Base-by-base conservation (phyloP, 1,139 yeast genomes). In the Debaryomyces udenii region DNA sequence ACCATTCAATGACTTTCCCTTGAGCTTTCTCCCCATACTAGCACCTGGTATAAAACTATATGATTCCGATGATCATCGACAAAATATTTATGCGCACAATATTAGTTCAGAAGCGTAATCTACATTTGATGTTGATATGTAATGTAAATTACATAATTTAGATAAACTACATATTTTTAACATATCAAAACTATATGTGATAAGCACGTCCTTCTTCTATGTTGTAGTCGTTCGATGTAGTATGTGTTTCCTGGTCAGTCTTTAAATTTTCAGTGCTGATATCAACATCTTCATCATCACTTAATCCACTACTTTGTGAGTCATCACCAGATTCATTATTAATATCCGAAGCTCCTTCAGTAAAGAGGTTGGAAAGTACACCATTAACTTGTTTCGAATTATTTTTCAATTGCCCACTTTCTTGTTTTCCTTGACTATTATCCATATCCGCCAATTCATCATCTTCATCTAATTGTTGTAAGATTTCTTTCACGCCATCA, bases 401-500 rank as follows among this genome's bases (percentile, higher is more conserved):
- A 7, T 20, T 20, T 5, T 7, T 7, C 7, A 7, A 20, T 5
- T 20, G 22, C 22, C 22, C 22, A 20, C 7, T 20, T 7, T 20
- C 13, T n/a, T 33, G 34, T 10, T 41, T 46, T 2, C 35, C 44
- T 15, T 42, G 46, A 6, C 45, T 49, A 5, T 46, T 54, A 9
- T 58, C 64, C 32, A 20, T 6, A 20, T 20, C 22, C 7, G 22
- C 22, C 22, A 20, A 20, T n/a, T 59, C 56, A 6, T 59, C 65
- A 26, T 60, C 64, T 33, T 74, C 79, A 44, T 49, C 61, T 28
- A 64, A 51, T 10, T 55, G 57, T 17, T 52, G 55, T 51, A 64
- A 62, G 31, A 43, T 59, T 51, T 59, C 75, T 41, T 46, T 62
- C 45, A 48, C 73, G 1, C 73, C 74, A 48, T 68, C 73, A 39